Percentiles rank a stretch among this genome's conserved stretches.
Conservation (phyloP, 371 early-diverging fungal genomes). For the Syncephalastrum racemosum region DNA sequence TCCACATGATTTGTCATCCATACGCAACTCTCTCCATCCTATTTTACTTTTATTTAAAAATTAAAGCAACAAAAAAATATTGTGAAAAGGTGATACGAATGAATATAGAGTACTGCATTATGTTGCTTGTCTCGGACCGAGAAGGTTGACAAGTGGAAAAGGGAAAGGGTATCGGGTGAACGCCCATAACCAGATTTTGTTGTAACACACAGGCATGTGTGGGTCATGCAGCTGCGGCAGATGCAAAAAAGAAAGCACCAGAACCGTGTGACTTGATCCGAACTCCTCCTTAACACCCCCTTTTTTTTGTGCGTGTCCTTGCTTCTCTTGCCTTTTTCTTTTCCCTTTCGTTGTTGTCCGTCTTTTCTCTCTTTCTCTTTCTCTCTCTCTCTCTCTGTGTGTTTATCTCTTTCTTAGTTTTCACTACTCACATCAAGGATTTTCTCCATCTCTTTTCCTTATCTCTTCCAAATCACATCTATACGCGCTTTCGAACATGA, state of each 20-base stretch:
- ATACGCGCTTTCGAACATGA: slow-evolving; percentile 21
- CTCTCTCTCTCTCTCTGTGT: slow-evolving; percentile 4
- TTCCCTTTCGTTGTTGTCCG: slow-evolving; percentile 9
- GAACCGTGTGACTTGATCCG: no score
- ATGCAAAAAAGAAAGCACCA: slow-evolving; percentile 1
- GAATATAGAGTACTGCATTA: no score
- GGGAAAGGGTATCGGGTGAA: no score
- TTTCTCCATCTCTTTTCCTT: background rate
- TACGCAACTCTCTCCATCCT: no score
- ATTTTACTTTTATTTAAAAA: no score
- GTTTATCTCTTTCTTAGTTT: slow-evolving; percentile 11
- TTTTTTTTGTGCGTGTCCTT: slow-evolving; percentile 2
- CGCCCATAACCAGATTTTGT: no score
- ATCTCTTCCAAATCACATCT: background rate
- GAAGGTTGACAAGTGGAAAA: no score
- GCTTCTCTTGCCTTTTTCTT: slow-evolving; percentile 3
- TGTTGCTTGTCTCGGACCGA: no score
- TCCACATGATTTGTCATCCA: no score
- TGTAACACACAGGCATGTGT: no score
- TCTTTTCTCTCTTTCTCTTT: slow-evolving; percentile 2
- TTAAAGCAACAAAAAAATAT: no score
- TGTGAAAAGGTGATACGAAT: no score
- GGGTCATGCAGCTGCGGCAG: slow-evolving; percentile 1
- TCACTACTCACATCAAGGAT: background rate
- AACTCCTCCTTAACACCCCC: slow-evolving; percentile 4